Evolutionary conservation across 2,329 filamentous ascomycete species (phyloP), one percentile per base, ranked within the genome.

Genomic region (Pestalotiopsis sp.): DNA sequence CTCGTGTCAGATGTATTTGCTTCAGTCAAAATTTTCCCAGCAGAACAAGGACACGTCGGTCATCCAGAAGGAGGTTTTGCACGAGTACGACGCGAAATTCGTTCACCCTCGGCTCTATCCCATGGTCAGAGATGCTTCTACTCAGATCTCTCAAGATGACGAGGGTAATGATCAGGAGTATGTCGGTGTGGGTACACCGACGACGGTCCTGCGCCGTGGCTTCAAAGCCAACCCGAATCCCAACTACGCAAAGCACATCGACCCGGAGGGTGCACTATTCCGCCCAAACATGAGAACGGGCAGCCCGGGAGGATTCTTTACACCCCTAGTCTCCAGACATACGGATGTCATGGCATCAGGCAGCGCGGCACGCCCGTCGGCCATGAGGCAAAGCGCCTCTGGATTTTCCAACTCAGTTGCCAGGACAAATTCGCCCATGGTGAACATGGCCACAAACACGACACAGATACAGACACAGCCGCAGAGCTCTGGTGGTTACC

Each of bases 1-100:
- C 14, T 95, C 95, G 0, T 82, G 86, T 1, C 93, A 98, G 79
- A 87, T 98, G 71, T 86, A 90, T 65, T 84, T 93, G 38, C 83
- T 98, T 64, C 91, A 92, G 69, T 87, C 86, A 2, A 90, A 86
- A 41, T 98, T 95, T 80, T 86, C 88, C 3, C 95, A 95, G 77
- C 95, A 98, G 78, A 89, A 89, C 70, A 97, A 94, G 77, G 96
- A 99, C 79, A 89, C 89, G 2, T 86, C 90, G 2, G 87, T 98
- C 61, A 92, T 99, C 69, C 94, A 97, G 73, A 94, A 92, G 74
- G 93, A 98, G 80, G 95, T 98, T 4, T 86, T 98, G 81, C 91
- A 94, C 78, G 96, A 99, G 81, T 99, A 99, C 77, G 94, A 98
- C 77, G 93, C 90, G 73, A 99, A 99, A 82, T 98, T 92, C 76